These are phyloP conservation scores for Pyrus communis DNA, from an alignment of 306 rosid species.

Conservation along the genomic window DNA sequence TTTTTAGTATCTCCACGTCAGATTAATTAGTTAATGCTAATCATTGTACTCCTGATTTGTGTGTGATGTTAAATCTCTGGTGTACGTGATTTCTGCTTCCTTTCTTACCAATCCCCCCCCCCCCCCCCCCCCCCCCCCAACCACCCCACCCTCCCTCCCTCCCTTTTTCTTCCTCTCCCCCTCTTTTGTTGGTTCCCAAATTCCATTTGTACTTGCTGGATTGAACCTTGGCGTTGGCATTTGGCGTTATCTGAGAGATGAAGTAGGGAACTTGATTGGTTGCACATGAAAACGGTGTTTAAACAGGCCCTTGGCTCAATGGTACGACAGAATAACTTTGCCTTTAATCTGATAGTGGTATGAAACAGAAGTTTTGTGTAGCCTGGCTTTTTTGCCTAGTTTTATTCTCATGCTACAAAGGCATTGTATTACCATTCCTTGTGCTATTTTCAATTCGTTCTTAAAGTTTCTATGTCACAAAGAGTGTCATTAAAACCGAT, in stretches of 20 bases:
- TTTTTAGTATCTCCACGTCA: neutral
- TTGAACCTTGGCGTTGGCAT: neutral
- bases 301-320: neutral
- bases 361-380: neutral
- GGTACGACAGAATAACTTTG: neutral
- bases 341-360: neutral
- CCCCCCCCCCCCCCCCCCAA: fast-evolving
- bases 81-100: neutral
- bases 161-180: neutral
- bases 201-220: neutral
- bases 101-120: neutral
- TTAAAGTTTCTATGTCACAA: neutral
- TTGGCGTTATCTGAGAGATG: neutral
- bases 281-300: neutral
- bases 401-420: neutral
- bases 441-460: neutral
- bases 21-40: neutral
- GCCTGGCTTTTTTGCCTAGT: neutral
- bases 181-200: neutral
- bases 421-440: neutral
- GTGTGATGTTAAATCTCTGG: neutral
- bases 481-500: neutral
- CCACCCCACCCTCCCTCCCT: no score
- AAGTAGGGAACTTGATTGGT: neutral
- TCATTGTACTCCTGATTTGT: neutral